These are phyloP conservation scores for Dendrobium chrysotoxum DNA, from an alignment of 106 monocot genomes.

Conservation along the genomic window DNA sequence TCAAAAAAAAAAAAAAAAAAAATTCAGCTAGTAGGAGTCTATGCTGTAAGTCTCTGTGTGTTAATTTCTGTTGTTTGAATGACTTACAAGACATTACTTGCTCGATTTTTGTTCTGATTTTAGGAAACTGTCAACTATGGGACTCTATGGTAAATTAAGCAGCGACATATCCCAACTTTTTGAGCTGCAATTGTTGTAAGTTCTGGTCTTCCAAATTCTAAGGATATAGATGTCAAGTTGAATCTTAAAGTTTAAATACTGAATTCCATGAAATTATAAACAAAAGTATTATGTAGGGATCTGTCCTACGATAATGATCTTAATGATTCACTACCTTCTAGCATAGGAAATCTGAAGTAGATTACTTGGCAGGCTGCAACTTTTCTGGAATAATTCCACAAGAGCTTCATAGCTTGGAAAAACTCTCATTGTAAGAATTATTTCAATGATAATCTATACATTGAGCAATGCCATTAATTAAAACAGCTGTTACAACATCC, in stretches of 20 bases:
- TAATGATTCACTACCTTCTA: constrained; percentile 28
- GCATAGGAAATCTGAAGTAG: constrained; percentile 49
- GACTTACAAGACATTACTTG: background rate
- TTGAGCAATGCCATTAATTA: background rate
- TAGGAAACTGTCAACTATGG: constrained; percentile 13
- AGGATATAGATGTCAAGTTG: background rate
- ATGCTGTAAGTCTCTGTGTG: constrained; percentile 37
- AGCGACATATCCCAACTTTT: constrained; percentile 20
- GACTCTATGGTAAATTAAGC: constrained; percentile 18
- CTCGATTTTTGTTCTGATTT: constrained; percentile 1
- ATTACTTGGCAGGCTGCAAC: constrained; percentile 60
- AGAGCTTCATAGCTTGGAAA: constrained; percentile 41
- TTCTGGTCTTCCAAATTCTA: background rate
- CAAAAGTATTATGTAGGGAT: constrained; percentile 44
- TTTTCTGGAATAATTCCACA: constrained; percentile 62
- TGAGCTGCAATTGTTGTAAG: background rate
- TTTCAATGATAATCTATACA: background rate
- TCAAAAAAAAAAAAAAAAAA: too few species aligned
- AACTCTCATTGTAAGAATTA: constrained; percentile 54
- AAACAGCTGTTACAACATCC: background rate
- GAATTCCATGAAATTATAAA: background rate
- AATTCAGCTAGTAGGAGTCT: too few species aligned
- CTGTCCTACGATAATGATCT: constrained; percentile 54
- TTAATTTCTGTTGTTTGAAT: background rate
- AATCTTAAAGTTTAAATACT: background rate